Evolutionary conservation across 2,329 filamentous ascomycete species (phyloP).

Genomic region (Lasiodiplodia gonubiensis): DNA sequence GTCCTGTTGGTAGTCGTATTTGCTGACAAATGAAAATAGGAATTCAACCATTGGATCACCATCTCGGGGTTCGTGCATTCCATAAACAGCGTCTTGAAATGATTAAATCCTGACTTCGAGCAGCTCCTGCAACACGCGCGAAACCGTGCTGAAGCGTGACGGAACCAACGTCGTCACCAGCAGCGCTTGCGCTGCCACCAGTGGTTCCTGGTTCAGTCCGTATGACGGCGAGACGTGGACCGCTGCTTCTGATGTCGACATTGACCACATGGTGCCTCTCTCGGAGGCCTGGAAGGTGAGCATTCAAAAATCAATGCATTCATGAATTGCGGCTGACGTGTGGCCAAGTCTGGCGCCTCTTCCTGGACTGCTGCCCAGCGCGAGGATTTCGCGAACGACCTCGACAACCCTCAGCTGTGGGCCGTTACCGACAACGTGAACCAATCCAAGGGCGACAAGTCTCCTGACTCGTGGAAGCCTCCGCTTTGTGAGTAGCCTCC

Average conservation of each 20-base stretch:
- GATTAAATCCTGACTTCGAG: constrained; percentile 33
- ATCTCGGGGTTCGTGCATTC: constrained; percentile 15
- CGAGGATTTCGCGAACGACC: constrained; percentile 76
- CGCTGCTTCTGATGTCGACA: constrained; percentile 72
- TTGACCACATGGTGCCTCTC: constrained; percentile 83
- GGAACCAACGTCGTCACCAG: constrained; percentile 67
- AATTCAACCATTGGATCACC: constrained; percentile 27
- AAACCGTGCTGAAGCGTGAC: constrained; percentile 76
- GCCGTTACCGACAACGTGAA: constrained; percentile 82
- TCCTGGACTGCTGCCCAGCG: constrained; percentile 73
- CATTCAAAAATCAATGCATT: constrained; percentile 27
- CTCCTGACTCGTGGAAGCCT: constrained; percentile 79
- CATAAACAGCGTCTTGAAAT: background rate
- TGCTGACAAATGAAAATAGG: constrained; percentile 1
- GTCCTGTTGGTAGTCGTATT: constrained; percentile 51
- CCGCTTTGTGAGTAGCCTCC: constrained; percentile 56
- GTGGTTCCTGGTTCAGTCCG: constrained; percentile 72
- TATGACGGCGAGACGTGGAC: constrained; percentile 78
- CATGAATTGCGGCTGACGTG: background rate
- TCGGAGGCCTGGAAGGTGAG: constrained; percentile 78
- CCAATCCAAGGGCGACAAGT: constrained; percentile 72
- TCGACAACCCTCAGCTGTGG: constrained; percentile 75
- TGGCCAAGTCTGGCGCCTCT: constrained; percentile 68
- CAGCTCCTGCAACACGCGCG: constrained; percentile 73
- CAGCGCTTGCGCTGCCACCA: constrained; percentile 65